Percentiles rank a stretch among this genome's conserved stretches.
Conservation (phyloP, 352 stramenopile genomes). For the Phytophthora citrophthora region DNA sequence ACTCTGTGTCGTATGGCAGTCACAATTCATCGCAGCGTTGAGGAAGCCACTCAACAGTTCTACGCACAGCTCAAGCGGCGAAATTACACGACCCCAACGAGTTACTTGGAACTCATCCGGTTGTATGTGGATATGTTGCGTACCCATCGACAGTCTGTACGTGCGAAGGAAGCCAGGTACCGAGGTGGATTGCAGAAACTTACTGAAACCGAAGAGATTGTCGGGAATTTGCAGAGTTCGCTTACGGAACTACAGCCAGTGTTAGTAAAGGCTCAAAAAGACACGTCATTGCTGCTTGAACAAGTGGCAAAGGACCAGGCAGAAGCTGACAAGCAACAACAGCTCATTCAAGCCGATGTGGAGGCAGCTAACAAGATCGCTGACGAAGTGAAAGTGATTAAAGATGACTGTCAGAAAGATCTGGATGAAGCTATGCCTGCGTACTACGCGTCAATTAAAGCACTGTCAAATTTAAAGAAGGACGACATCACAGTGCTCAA, state of each 20-base stretch:
- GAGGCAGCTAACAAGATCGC: conserved; percentile 92
- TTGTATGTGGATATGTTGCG: conserved; percentile 93
- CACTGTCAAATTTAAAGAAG: conserved; percentile 92
- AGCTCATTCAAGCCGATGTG: conserved; percentile 91
- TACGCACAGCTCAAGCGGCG: conserved; percentile 88
- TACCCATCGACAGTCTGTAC: conserved; percentile 85
- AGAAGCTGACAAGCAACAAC: conserved; percentile 91
- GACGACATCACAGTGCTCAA: conserved; percentile 93
- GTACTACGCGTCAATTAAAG: conserved; percentile 92
- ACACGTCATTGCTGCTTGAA: conserved; percentile 83
- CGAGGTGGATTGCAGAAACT: conserved; percentile 92
- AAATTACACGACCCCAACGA: conserved; percentile 96
- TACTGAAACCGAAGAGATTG: conserved; percentile 92
- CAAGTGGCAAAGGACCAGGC: conserved; percentile 93
- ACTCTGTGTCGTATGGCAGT: conserved; percentile 93
- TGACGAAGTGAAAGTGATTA: conserved; percentile 93
- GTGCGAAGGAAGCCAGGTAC: conserved; percentile 83
- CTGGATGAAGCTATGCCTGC: conserved; percentile 93
- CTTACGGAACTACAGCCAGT: conserved; percentile 93
- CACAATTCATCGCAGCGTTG: conserved; percentile 93
- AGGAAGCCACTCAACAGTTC: conserved; percentile 80
- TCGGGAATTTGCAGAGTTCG: conserved; percentile 91
- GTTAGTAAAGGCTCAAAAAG: conserved; percentile 88
- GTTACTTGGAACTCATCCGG: conserved; percentile 95
- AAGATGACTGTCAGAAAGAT: conserved; percentile 94